Base-by-base conservation (phyloP, 768 basidiomycete genomes). In the Gymnopilus junonius region DNA sequence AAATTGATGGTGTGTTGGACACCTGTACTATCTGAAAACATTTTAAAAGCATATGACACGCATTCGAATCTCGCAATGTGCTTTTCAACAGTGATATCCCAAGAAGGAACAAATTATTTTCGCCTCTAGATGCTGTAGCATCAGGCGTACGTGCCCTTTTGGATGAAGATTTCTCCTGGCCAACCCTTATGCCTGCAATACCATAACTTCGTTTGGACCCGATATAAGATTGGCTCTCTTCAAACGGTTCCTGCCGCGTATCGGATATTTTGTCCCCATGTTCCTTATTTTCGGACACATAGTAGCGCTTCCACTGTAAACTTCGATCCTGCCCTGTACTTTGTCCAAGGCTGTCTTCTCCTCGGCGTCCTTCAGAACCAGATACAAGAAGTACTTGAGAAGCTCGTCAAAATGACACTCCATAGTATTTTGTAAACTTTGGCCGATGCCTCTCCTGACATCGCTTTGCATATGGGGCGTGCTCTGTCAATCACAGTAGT, bases 341-440 rank as follows among this genome's bases (percentile, higher is more conserved):
- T n/a, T 12, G 32, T 61, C 42, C 39, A 61, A 45, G n/a, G 43
- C 20, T 25, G 3, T 37, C 50, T 42, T 55, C 10, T 43, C 39
- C 17, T 15, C 17, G 50, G 27, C 21, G 1, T 55, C 21, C 8
- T 43, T 23, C 20, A 61, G 23, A 29, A 34, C n/a, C 1, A 17
- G 15, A 40, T 23, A 61, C 12, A 61, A 7, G 37, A 61, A 54
- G 25, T 43, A 43, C 27, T 32, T 23, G 10, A 55, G 29, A 32
- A 61, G 35, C 20, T 35, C 1, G 53, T 61, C 53, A 32, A 54
- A 29, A 39, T 21, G n/a, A 31, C 59, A 61, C 25, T 34, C 51
- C 17, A 17, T 29, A 15, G 58, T 17, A 23, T 34, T 51, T 12
- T 2, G 29, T 8, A 50, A 11, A 35, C 37, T 29, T 14, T 2